Evolutionary conservation across 2,329 filamentous ascomycete species (phyloP), one percentile per base, ranked within the genome.

Genomic region (Bipolaris zeicola): DNA sequence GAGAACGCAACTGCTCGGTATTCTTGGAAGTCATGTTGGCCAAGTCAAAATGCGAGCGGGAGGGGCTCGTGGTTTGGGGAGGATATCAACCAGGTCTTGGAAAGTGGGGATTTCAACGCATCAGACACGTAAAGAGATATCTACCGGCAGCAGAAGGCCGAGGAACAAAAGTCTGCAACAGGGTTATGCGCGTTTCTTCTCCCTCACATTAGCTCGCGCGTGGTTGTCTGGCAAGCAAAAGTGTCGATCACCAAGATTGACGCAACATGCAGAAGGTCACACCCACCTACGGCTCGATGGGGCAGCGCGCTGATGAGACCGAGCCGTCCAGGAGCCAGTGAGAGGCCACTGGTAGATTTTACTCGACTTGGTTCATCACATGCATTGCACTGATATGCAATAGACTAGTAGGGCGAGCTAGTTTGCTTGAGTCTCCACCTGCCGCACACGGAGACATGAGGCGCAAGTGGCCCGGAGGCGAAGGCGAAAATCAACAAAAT

Each of bases 1-100:
- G 50, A 34, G 38, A 48, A n/a, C 41, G 48, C 22, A 43, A 34
- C 16, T 50, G 53, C 34, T 61, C 59, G 6, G 41, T 43, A 31
- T 61, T 36, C 37, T 48, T 37, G 10, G 36, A 39, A 33, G 39
- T 50, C 56, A 58, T 57, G 18, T 50, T 47, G 51, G 45, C 46
- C 36, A 49, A 46, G 39, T 54, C 24, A 24, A 28, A 37, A n/a
- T 31, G 22, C 4, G 42, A 28, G 13, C 11, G 14, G 43, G 28
- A 36, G 45, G 41, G 28, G 18, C 11, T 20, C 6, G 39, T 39
- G 3, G 18, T 28, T 14, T 22, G 36, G 38, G 16, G 20, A 13
- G 11, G 18, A 44, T 26, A 43, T 38, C 31, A 45, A 24, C 43
- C 22, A 18, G 16, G 36, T 37, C 33, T 43, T 36, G 24, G 24